These are phyloP conservation scores for Hypoxylon sp. DNA, from an alignment of 2,329 filamentous ascomycete species.

Conservation along the genomic window DNA sequence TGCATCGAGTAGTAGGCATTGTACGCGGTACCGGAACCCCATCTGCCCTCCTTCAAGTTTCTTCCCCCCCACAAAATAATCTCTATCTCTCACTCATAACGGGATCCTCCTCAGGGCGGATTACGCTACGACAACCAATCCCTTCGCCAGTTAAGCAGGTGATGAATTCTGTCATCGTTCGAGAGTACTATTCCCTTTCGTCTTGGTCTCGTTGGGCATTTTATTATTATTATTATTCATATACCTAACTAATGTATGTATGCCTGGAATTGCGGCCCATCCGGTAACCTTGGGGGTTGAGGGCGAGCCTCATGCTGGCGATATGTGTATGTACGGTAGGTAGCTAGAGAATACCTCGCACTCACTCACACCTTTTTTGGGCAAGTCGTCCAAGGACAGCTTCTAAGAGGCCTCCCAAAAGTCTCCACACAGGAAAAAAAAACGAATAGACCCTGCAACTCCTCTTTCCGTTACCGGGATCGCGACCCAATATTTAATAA, in stretches of 20 bases:
- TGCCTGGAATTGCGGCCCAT: slow-evolving; percentile 36
- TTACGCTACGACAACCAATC: slow-evolving; percentile 22
- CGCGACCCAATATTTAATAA: slow-evolving; percentile 31
- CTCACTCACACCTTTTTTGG: slow-evolving; percentile 31
- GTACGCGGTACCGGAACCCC: slow-evolving; percentile 29
- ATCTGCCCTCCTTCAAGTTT: slow-evolving; percentile 8
- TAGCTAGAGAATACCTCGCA: slow-evolving; percentile 1
- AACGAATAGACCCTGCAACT: slow-evolving; percentile 24
- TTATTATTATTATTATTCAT: slow-evolving; percentile 2
- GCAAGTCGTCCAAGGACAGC: slow-evolving; percentile 29
- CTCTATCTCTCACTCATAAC: slow-evolving; percentile 34
- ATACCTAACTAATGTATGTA: slow-evolving; percentile 28
- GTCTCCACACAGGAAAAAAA: slow-evolving; percentile 16
- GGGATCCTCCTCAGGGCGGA: slow-evolving; percentile 19
- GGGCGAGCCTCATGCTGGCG: slow-evolving; percentile 14
- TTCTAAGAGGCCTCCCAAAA: slow-evolving; percentile 35
- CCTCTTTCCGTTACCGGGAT: slow-evolving; percentile 34
- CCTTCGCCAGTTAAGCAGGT: slow-evolving; percentile 6
- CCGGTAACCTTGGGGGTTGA: slow-evolving; percentile 16
- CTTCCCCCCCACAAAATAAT: slow-evolving; percentile 30
- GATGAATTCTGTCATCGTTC: slow-evolving; percentile 22
- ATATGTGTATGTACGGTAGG: background rate
- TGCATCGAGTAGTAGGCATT: slow-evolving; percentile 25
- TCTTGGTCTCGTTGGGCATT: slow-evolving; percentile 16
- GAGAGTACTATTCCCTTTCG: slow-evolving; percentile 1